Conservation (phyloP, 2,329 filamentous ascomycete genomes). For the Aspergillus calidoustus region DNA sequence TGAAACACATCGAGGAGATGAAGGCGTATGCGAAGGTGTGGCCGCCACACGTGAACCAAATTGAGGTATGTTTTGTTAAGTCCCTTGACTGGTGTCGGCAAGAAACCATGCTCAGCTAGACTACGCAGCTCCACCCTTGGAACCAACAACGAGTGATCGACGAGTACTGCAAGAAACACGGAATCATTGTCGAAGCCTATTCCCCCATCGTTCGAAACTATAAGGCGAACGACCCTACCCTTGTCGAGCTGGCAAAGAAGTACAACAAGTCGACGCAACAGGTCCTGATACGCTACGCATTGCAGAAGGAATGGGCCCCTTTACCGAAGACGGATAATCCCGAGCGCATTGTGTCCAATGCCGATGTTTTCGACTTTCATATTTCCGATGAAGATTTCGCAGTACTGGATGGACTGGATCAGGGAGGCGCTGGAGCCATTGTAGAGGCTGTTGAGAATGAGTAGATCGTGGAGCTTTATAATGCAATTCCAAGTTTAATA, state of each 20-base stretch:
- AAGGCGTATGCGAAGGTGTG: conserved; percentile 66
- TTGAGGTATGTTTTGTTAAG: conserved; percentile 61
- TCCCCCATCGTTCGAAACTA: conserved; percentile 66
- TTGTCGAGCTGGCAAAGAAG: conserved; percentile 70
- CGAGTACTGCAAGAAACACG: conserved; percentile 57
- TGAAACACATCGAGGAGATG: conserved; percentile 71
- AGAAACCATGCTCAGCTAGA: conserved; percentile 27
- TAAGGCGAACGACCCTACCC: conserved; percentile 70
- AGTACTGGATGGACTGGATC: conserved; percentile 56
- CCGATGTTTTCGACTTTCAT: conserved; percentile 64
- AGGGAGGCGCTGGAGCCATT: conserved; percentile 53
- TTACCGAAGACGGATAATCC: conserved; percentile 75
- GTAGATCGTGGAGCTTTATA: conserved; percentile 28
- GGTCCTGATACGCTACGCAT: conserved; percentile 76
- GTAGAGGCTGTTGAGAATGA: conserved; percentile 53
- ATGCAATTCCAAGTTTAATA: conserved; percentile 30
- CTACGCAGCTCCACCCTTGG: conserved; percentile 69
- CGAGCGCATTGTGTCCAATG: conserved; percentile 69
- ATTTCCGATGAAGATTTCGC: conserved; percentile 63
- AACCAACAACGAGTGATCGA: conserved; percentile 66
- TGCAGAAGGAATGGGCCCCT: conserved; percentile 77
- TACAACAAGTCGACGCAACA: conserved; percentile 76
- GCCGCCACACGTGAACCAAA: conserved; percentile 75
- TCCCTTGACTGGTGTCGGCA: not conserved
- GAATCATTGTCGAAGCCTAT: conserved; percentile 60